Evolutionary conservation across 2,329 filamentous ascomycete species (phyloP).

Genomic region (Septoria linicola): DNA sequence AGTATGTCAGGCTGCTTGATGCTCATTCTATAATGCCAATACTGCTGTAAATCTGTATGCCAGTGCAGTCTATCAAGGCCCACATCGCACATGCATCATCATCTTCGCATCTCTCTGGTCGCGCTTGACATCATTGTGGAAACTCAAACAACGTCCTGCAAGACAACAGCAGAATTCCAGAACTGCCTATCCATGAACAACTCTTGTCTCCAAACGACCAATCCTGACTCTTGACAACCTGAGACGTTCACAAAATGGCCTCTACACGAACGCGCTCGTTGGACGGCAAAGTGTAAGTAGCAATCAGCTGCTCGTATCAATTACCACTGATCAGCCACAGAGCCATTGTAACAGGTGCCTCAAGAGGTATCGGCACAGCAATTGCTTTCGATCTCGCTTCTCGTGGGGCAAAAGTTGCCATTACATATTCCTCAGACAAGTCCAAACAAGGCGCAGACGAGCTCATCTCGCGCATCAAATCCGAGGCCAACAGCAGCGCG

Average conservation of each 20-base stretch:
- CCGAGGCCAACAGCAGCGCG: conserved; percentile 39
- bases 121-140: conserved; percentile 7
- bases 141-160: too few species aligned
- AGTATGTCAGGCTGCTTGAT: too few species aligned
- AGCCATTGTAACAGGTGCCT: conserved; percentile 52
- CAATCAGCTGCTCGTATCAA: neutral
- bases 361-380: conserved; percentile 51
- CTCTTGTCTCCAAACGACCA: neutral
- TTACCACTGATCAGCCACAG: conserved; percentile 32
- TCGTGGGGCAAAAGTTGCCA: conserved; percentile 49
- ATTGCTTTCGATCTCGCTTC: conserved; percentile 51
- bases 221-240: neutral
- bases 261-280: conserved; percentile 22
- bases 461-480: conserved; percentile 39
- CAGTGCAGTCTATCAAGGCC: too few species aligned
- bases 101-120: neutral
- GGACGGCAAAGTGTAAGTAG: conserved; percentile 29
- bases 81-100: neutral
- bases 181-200: neutral
- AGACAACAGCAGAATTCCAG: neutral
- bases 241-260: conserved; percentile 10
- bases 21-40: too few species aligned
- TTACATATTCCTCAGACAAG: conserved; percentile 45
- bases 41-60: too few species aligned
- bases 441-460: conserved; percentile 39